Evolutionary conservation across 441 rosid species (phyloP), one percentile per base, ranked within the genome.

Genomic region (Omphalea diandra): DNA sequence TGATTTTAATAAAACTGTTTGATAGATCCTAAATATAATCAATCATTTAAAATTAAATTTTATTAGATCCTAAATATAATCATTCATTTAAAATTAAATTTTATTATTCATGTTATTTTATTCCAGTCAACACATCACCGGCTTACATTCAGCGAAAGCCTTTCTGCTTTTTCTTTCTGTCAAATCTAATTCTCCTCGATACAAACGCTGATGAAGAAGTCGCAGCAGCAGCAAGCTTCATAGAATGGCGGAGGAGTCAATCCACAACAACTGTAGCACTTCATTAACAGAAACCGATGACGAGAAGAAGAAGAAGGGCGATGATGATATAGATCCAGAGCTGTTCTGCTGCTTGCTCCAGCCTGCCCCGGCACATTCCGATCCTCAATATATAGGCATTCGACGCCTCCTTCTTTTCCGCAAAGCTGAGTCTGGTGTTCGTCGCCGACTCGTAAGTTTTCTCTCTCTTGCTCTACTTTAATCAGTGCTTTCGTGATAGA

Each of bases 391-490:
- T 67, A 41, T 87, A 73, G 97, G 91, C 70, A 76, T 86, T 61
- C 97, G 97, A 44, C 94, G 96, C 24, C 82, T 91, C 63, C 94
- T 94, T 67, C 97, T 94, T 60, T 86, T 75, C 59, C 86, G 90
- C 47, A 92, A 94, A 81, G 83, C 90, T 18, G 85, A 84, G 56
- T 79, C 90, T 46, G 88, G 93, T 66, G 67, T 54, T 49, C 74
- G 68, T 78, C 88, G 90, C 68, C 97, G 97, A 72, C 67, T 82
- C 33, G 97, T 94, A 79, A 78, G 75, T 75, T 80, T 67, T 55
- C 40, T 61, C 47, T 68, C 70, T 52, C 53, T 71, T 38, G 33
- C 56, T 47, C 26, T 27, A 33, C 29, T 31, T 3, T 26, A 18
- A 24, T 49, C 26, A 7, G 0, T 49, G n/a, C n/a, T n/a, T n/a